Evolutionary conservation across 768 basidiomycete genomes (phyloP).

Genomic region (Amanita molliuscula): DNA sequence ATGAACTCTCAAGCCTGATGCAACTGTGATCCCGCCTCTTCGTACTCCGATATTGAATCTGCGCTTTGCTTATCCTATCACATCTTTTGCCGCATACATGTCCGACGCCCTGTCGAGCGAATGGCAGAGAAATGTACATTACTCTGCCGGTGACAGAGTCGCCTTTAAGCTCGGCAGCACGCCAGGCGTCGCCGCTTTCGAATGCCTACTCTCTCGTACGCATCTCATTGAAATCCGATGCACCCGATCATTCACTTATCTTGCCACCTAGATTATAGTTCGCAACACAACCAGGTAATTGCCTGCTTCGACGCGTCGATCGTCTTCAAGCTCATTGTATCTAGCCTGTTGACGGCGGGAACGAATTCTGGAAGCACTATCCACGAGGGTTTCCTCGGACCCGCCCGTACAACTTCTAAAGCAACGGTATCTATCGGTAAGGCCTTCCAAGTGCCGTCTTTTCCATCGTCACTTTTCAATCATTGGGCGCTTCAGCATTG

Average conservation of each 20-base stretch:
- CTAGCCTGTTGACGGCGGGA: conserved; percentile 18
- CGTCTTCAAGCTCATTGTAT: conserved; percentile 1
- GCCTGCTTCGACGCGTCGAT: background rate
- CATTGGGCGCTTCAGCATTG: background rate
- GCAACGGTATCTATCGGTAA: background rate
- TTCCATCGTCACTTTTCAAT: background rate
- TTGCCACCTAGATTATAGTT: conserved; percentile 15
- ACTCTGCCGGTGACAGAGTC: conserved; percentile 19
- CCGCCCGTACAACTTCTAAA: conserved; percentile 1
- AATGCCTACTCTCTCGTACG: conserved; percentile 19
- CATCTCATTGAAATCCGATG: background rate
- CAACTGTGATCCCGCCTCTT: background rate
- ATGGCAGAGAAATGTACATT: conserved; percentile 17
- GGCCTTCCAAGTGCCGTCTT: background rate
- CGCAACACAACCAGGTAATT: conserved; percentile 15
- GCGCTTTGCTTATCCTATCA: background rate
- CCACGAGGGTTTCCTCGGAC: conserved; percentile 19
- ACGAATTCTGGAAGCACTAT: conserved; percentile 20
- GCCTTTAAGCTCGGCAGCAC: conserved; percentile 21
- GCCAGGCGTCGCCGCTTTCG: conserved; percentile 22
- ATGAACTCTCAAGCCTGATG: conserved; percentile 3
- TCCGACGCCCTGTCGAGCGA: conserved; percentile 21
- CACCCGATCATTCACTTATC: background rate
- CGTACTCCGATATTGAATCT: conserved; percentile 4
- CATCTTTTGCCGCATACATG: conserved; percentile 4